These are phyloP conservation scores for Cyclotella kingstonii DNA, from an alignment of 108 stramenopile species.

Conservation along the genomic window DNA sequence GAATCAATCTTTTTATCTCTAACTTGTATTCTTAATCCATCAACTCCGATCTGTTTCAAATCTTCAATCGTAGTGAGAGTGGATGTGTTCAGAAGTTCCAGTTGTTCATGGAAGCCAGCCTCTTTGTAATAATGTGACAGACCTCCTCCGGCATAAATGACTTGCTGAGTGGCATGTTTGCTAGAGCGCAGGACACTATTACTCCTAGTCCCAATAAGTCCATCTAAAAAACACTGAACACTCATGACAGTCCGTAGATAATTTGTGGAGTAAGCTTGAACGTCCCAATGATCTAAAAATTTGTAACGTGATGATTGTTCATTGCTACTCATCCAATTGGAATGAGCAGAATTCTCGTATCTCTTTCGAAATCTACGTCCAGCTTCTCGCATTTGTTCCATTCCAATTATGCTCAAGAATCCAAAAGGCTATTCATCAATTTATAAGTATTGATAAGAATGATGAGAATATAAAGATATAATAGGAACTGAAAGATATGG, in stretches of 20 bases:
- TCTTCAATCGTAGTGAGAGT: constrained; percentile 20
- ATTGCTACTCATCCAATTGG: constrained; percentile 5
- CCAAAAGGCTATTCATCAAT: constrained; percentile 70
- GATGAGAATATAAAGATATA: constrained; percentile 40
- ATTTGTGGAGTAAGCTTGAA: constrained; percentile 68
- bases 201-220: constrained; percentile 48
- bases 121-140: constrained; percentile 36
- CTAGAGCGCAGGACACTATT: too few relatives aligned
- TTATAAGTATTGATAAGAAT: constrained; percentile 42
- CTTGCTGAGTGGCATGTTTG: too few relatives aligned
- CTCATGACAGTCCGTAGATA: constrained; percentile 77
- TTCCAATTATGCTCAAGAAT: constrained; percentile 63
- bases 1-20: constrained; percentile 58
- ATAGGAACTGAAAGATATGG: too few relatives aligned
- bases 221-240: constrained; percentile 74
- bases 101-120: constrained; percentile 22
- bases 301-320: constrained; percentile 5
- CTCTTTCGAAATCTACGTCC: constrained; percentile 47
- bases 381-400: constrained; percentile 61
- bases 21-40: constrained; percentile 43
- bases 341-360: constrained; percentile 51
- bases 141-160: constrained; percentile 37
- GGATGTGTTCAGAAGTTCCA: constrained; percentile 20
- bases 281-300: constrained; percentile 67
- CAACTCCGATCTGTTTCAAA: background rate